Evolutionary conservation across 768 basidiomycete species (phyloP), one percentile per base, ranked within the genome.

Genomic region (Tylopilus vinaceipallidus): DNA sequence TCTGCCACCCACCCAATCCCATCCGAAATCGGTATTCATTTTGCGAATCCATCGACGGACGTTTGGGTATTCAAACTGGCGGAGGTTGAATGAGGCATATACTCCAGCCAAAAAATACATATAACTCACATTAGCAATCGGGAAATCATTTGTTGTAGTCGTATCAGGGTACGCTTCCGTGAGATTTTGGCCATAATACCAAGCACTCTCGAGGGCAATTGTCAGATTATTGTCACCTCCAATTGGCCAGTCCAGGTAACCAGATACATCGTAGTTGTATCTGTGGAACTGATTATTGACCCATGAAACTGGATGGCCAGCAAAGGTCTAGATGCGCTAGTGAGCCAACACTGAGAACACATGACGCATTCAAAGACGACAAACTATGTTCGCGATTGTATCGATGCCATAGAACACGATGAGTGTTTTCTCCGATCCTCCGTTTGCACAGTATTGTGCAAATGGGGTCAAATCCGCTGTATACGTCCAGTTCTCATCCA

Each of bases 141-240:
- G n/a, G n/a, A n/a, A n/a, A n/a, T n/a, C n/a, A n/a, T n/a, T n/a
- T n/a, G n/a, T n/a, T n/a, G n/a, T n/a, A n/a, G n/a, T n/a, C n/a
- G n/a, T 65, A 10, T 58, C 62, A 13, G 76, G 73, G 38, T 78
- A 72, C n/a, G 52, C 50, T 56, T 81, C 80, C 8, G 77, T 75
- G n/a, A 82, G 77, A 52, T 82, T 82, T 47, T 77, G 56, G 0
- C 78, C 80, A 52, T 82, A 81, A 82, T n/a, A n/a, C n/a, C n/a
- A n/a, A n/a, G n/a, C n/a, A n/a, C n/a, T n/a, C n/a, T n/a, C n/a
- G n/a, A n/a, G 69, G 11, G 70, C 66, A 7, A 82, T 68, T 0
- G 78, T 80, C 32, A 82, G 47, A 35, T 81, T 79, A 10, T 61
- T 72, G 49, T 75, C 62, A 11, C 57, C 59, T 6, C 61, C 50